phyloP scores from a whole-genome alignment of 352 stramenopile genomes.

The Globisporangium irregulare region DNA sequence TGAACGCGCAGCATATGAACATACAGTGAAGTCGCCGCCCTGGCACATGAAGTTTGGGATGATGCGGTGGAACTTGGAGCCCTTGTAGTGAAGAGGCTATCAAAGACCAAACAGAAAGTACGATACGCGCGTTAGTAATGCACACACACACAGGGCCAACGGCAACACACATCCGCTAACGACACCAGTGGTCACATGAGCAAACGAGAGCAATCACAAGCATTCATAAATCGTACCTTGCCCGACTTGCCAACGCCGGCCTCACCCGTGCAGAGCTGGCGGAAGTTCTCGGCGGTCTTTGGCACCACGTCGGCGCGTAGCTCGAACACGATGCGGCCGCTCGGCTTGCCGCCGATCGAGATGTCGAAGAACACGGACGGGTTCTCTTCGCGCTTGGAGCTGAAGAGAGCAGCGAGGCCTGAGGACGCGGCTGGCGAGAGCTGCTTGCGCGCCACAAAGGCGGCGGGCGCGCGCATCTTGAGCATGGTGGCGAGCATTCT shows the following conservation, averaged over 20 bases:
- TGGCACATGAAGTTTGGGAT: slow-evolving; percentile 95
- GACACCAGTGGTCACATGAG: neutral
- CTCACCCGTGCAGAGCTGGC: slow-evolving; percentile 96
- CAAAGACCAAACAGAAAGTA: neutral
- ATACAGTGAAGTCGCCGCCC: slow-evolving; percentile 96
- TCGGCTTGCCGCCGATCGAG: slow-evolving; percentile 88
- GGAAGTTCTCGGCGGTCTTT: slow-evolving; percentile 99
- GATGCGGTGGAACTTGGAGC: slow-evolving; percentile 90
- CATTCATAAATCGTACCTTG: slow-evolving; percentile 25
- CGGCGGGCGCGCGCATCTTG: slow-evolving; percentile 26
- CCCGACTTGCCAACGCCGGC: slow-evolving; percentile 85
- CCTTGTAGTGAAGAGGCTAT: slow-evolving; percentile 83
- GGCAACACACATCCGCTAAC: neutral
- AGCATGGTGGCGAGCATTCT: slow-evolving; percentile 25
- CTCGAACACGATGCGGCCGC: slow-evolving; percentile 85
- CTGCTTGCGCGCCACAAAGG: slow-evolving; percentile 17
- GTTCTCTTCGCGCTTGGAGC: slow-evolving; percentile 61
- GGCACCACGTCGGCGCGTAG: slow-evolving; percentile 95
- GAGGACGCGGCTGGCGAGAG: slow-evolving; percentile 1
- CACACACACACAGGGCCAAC: neutral
- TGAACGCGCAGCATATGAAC: slow-evolving; percentile 25
- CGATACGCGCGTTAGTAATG: neutral
- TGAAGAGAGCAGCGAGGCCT: slow-evolving; percentile 42
- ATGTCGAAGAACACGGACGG: slow-evolving; percentile 97
- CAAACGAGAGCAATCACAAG: neutral